phyloP scores from a whole-genome alignment of 352 stramenopile species.

The Phytophthora cactorum region DNA sequence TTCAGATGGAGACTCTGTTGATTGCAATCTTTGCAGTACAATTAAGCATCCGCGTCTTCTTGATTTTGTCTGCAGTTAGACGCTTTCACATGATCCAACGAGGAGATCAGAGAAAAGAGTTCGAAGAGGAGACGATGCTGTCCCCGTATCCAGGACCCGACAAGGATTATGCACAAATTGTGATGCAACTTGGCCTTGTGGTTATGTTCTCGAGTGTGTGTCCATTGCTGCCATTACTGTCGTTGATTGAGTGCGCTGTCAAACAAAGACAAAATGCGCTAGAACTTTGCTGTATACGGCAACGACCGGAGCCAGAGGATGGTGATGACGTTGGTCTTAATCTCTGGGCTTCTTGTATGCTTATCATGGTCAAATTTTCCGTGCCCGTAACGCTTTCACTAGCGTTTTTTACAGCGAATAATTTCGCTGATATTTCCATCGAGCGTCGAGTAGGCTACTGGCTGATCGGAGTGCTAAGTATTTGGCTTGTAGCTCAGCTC shows the following conservation, averaged over 20 bases:
- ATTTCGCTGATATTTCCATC: conserved; percentile 24
- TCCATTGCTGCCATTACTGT: conserved; percentile 48
- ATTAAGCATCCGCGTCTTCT: conserved; percentile 28
- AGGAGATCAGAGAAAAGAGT: conserved; percentile 2
- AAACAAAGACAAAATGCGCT: conserved; percentile 53
- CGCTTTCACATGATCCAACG: conserved; percentile 13
- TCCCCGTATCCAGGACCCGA: conserved; percentile 36
- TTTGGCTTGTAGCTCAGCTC: conserved; percentile 43
- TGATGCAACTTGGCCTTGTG: conserved; percentile 53
- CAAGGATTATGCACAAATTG: conserved; percentile 50
- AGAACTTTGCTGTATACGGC: conserved; percentile 47
- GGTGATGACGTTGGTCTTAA: conserved; percentile 18
- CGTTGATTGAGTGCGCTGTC: conserved; percentile 45
- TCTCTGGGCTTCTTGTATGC: conserved; percentile 41
- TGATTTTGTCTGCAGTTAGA: conserved; percentile 20
- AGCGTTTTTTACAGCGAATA: conserved; percentile 42
- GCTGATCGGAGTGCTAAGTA: conserved; percentile 33
- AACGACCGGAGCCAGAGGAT: conserved; percentile 44
- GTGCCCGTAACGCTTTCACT: conserved; percentile 37
- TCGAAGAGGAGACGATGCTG: conserved; percentile 27
- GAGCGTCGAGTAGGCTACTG: conserved; percentile 48
- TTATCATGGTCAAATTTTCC: conserved; percentile 42
- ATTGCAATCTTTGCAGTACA: conserved; percentile 41
- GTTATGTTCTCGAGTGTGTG: conserved; percentile 52
- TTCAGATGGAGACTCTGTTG: conserved; percentile 54